Base-by-base conservation (phyloP, 371 early-diverging fungal genomes). In the Sporodiniella umbellata region DNA sequence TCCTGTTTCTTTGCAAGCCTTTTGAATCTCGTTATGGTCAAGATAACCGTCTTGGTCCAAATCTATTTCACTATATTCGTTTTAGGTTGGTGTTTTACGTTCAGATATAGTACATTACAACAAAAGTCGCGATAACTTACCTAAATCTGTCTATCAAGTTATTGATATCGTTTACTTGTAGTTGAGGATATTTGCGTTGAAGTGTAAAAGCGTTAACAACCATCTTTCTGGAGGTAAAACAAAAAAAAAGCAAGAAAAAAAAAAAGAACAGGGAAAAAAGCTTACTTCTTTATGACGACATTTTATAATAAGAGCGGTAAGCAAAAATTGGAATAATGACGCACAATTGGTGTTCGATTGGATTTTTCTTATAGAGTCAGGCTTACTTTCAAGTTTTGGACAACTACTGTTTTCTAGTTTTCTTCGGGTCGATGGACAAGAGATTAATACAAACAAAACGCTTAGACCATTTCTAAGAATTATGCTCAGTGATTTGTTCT, bases 31-130 rank as follows among this genome's bases (percentile, higher is more conserved):
- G 43, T 81, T 81, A 63, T 87, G 81, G 54, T 89, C 87, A 42
- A 92, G 71, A 48, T 83, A 81, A 42, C 88, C 88, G 55, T 89
- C 86, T 24, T 79, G 76, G 57, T 90, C 87, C 37, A 89, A 58
- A 59, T 87, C 88, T 37, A 87, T 77, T 26, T 75, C 73, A 63
- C 86, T 90, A n/a, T n/a, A n/a, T n/a, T n/a, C n/a, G 39, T 15
- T 8, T 12, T 11, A 31, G 21, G 42, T 18, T 17, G 39, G n/a
- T 45, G 31, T 15, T n/a, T 33, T 11, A n/a, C n/a, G n/a, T n/a
- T n/a, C n/a, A n/a, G n/a, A n/a, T n/a, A n/a, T n/a, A n/a, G n/a
- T n/a, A n/a, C n/a, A n/a, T n/a, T n/a, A 35, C 30, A 21, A 48
- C 17, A 35, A 4, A 22, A 35, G 18, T 17, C 22, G 11, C 31